Conservation (phyloP, 2,329 filamentous ascomycete species). For the Parafenestella ontariensis region DNA sequence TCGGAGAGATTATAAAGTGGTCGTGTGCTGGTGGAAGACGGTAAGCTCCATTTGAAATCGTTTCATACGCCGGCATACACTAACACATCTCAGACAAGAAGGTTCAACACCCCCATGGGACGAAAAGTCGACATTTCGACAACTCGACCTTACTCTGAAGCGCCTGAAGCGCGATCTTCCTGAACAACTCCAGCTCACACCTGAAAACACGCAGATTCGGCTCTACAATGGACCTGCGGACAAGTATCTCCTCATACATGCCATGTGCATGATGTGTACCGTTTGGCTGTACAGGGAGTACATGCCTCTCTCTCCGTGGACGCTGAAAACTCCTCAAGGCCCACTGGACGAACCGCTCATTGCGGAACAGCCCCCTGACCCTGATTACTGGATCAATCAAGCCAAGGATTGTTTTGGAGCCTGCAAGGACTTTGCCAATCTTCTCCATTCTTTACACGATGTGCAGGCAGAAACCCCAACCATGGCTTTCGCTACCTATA, state of each 20-base stretch:
- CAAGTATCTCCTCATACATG: constrained; percentile 71
- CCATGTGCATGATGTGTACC: constrained; percentile 68
- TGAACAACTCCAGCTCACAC: constrained; percentile 63
- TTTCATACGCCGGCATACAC: not conserved
- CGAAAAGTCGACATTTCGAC: constrained; percentile 60
- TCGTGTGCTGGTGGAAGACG: constrained; percentile 64
- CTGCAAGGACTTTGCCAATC: constrained; percentile 68
- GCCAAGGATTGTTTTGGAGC: constrained; percentile 69
- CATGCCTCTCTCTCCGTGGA: constrained; percentile 69
- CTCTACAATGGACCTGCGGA: constrained; percentile 69
- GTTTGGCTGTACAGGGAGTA: constrained; percentile 75
- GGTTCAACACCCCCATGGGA: constrained; percentile 67
- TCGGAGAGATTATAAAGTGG: constrained; percentile 64
- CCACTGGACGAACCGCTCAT: constrained; percentile 63
- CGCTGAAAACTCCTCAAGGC: constrained; percentile 58
- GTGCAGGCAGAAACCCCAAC: constrained; percentile 71
- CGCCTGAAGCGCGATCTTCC: constrained; percentile 64
- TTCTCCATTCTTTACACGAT: constrained; percentile 69
- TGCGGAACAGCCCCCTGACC: constrained; percentile 10
- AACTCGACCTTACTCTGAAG: constrained; percentile 60
- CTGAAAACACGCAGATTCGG: constrained; percentile 70
- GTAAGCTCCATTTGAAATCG: constrained; percentile 41
- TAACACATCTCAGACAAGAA: constrained; percentile 33
- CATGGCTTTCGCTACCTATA: constrained; percentile 71
- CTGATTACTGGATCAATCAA: constrained; percentile 67